phyloP scores from a whole-genome alignment of 495 filamentous ascomycete species.

The Stereocaulon alpinum region DNA sequence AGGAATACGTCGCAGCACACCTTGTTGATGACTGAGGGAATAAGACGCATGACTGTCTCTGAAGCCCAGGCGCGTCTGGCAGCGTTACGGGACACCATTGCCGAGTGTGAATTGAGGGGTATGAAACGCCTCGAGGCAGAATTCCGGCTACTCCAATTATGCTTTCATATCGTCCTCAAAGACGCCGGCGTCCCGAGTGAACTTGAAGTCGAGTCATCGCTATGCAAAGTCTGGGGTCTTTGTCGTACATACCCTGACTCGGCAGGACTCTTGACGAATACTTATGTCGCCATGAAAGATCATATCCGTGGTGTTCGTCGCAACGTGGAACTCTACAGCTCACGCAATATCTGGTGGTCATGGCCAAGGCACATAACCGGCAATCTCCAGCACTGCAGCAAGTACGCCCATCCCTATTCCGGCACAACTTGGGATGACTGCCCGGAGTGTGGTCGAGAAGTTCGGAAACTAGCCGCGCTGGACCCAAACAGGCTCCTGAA shows the following conservation, averaged over 20 bases:
- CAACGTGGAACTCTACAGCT: neutral
- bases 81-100: constrained; percentile 7
- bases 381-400: constrained; percentile 13
- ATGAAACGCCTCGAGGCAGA: constrained; percentile 21
- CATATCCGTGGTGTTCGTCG: neutral
- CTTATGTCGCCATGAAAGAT: constrained; percentile 3
- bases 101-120: neutral
- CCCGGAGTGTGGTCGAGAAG: constrained; percentile 17
- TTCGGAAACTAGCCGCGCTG: neutral
- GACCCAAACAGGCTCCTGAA: constrained; percentile 1
- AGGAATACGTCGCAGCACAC: constrained; percentile 10
- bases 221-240: neutral
- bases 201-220: constrained; percentile 3
- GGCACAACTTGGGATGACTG: constrained; percentile 10
- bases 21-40: constrained; percentile 5
- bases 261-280: constrained; percentile 11
- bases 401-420: constrained; percentile 20
- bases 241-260: constrained; percentile 12
- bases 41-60: neutral
- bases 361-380: constrained; percentile 14
- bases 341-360: constrained; percentile 14
- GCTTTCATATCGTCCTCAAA: constrained; percentile 11
- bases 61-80: neutral
- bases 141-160: constrained; percentile 11
- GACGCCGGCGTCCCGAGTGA: neutral